These are phyloP conservation scores for Cladosporium sp. DNA, from an alignment of 2,329 filamentous ascomycete species.

Conservation along the genomic window DNA sequence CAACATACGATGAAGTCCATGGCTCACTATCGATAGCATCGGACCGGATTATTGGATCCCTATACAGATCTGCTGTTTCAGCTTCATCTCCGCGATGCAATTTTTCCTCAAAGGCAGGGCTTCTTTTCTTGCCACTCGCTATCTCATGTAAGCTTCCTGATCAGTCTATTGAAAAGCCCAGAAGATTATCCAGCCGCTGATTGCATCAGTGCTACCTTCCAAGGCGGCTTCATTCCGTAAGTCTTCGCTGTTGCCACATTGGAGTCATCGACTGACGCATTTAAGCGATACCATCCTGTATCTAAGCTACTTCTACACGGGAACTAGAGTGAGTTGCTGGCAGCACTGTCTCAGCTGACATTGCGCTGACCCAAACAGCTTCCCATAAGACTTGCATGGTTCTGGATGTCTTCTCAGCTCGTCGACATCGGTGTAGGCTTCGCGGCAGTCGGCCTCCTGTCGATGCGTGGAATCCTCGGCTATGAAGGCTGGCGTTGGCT, in stretches of 20 bases:
- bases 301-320: slow-evolving; percentile 31
- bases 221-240: slow-evolving; percentile 1
- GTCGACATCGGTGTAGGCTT: slow-evolving; percentile 26
- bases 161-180: background rate
- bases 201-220: background rate
- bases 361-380: slow-evolving; percentile 22
- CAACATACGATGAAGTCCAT: slow-evolving; percentile 16
- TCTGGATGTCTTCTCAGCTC: slow-evolving; percentile 31
- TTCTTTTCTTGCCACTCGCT: slow-evolving; percentile 1
- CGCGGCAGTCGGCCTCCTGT: slow-evolving; percentile 22
- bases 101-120: slow-evolving; percentile 26
- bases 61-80: slow-evolving; percentile 31
- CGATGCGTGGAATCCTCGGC: slow-evolving; percentile 23
- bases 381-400: slow-evolving; percentile 36
- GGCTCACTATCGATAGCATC: background rate
- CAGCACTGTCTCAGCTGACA: background rate
- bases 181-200: background rate
- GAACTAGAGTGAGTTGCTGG: background rate
- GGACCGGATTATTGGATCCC: slow-evolving; percentile 41
- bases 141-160: background rate
- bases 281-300: background rate
- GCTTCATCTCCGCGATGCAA: slow-evolving; percentile 32
- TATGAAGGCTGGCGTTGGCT: slow-evolving; percentile 23
- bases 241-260: background rate
- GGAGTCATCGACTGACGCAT: background rate